phyloP scores from a whole-genome alignment of 2,329 filamentous ascomycete species.

The Madurella mycetomatis region DNA sequence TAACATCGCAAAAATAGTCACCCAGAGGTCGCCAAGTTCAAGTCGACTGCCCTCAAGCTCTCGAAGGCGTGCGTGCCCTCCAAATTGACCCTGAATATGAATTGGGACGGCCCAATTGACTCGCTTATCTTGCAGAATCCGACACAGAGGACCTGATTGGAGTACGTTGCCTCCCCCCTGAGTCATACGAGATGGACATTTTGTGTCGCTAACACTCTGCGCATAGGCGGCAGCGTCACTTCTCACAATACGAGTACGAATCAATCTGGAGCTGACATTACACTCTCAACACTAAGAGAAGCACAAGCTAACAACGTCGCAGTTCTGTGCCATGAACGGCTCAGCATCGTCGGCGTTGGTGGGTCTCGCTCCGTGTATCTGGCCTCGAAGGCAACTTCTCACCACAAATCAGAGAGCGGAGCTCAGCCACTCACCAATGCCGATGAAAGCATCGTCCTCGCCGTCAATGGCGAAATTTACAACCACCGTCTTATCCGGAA shows the following conservation, averaged over 20 bases:
- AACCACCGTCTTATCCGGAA: constrained; percentile 97
- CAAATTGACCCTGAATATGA: constrained; percentile 26
- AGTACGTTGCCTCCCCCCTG: constrained; percentile 57
- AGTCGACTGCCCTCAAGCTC: constrained; percentile 88
- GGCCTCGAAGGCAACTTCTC: constrained; percentile 19
- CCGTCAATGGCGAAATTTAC: constrained; percentile 99
- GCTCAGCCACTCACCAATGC: constrained; percentile 93
- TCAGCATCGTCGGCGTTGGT: constrained; percentile 97
- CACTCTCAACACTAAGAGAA: constrained; percentile 4
- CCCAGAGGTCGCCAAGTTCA: constrained; percentile 93
- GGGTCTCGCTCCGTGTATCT: constrained; percentile 36
- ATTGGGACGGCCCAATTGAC: constrained; percentile 37
- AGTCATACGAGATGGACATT: constrained; percentile 26
- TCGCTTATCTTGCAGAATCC: constrained; percentile 57
- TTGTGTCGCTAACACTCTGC: constrained; percentile 18
- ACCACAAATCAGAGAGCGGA: constrained; percentile 66
- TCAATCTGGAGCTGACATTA: not conserved
- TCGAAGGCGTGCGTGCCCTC: constrained; percentile 74
- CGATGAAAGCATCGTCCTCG: constrained; percentile 81
- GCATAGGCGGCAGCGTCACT: constrained; percentile 76
- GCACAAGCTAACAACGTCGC: constrained; percentile 29
- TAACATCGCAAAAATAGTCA: constrained; percentile 50
- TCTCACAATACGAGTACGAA: constrained; percentile 83
- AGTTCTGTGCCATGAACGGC: constrained; percentile 95
- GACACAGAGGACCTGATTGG: constrained; percentile 97